A percentile compares a stretch with the other conserved stretches of the same genome.
Conservation (phyloP, 1,139 yeast genomes). For the Yamadazyma dushanensis region DNA sequence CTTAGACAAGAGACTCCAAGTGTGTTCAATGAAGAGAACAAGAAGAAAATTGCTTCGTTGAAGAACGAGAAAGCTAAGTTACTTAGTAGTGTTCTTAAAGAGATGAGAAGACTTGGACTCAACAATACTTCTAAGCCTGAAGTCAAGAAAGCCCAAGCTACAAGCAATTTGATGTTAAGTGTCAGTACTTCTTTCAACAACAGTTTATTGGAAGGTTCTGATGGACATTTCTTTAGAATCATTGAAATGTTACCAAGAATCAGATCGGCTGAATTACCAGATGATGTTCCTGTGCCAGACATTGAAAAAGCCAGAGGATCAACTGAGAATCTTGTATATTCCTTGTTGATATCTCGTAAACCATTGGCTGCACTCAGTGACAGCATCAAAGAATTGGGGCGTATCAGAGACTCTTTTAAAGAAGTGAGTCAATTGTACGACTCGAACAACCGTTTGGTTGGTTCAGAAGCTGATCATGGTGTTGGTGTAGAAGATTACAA, state of each 20-base stretch:
- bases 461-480: slow-evolving; percentile 19
- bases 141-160: slow-evolving; percentile 58
- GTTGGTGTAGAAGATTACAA: slow-evolving; percentile 22
- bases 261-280: slow-evolving; percentile 62
- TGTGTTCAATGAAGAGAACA: slow-evolving; percentile 67
- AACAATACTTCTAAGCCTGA: slow-evolving; percentile 66
- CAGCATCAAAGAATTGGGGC: slow-evolving; percentile 8
- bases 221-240: slow-evolving; percentile 63
- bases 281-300: slow-evolving; percentile 76
- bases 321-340: slow-evolving; percentile 69
- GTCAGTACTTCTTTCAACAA: slow-evolving; percentile 48
- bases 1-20: slow-evolving; percentile 78
- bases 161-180: slow-evolving; percentile 63
- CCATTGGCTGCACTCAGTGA: slow-evolving; percentile 40
- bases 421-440: slow-evolving; percentile 15
- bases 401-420: slow-evolving; percentile 5
- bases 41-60: slow-evolving; percentile 69
- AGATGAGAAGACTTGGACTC: slow-evolving; percentile 73
- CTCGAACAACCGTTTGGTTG: slow-evolving; percentile 11
- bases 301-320: slow-evolving; percentile 77
- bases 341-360: slow-evolving; percentile 49
- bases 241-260: slow-evolving; percentile 81
- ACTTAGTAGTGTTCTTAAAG: slow-evolving; percentile 74
- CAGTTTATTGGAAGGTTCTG: slow-evolving; percentile 44
- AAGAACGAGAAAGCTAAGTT: slow-evolving; percentile 78